Percentiles rank a stretch among this genome's conserved stretches.
Conservation (phyloP, 192 early-diverging fungal genomes). For the Backusella circina region DNA sequence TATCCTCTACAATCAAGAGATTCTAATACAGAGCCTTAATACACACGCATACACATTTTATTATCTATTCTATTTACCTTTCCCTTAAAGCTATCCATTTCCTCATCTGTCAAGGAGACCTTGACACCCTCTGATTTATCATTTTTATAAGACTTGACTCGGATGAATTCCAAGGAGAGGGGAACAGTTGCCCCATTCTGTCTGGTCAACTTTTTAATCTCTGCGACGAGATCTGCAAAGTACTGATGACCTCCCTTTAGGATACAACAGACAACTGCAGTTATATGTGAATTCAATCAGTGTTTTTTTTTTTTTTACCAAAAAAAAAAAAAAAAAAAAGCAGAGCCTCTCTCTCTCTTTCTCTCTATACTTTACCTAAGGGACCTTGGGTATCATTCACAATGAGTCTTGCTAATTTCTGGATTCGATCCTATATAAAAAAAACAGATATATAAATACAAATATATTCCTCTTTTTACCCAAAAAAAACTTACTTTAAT, state of each 20-base stretch:
- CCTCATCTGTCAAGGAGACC: conserved; percentile 82
- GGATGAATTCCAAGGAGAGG: conserved; percentile 84
- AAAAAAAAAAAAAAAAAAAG: conserved; percentile 11
- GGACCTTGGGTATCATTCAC: conserved; percentile 68
- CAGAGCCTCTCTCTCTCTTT: no score
- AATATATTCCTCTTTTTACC: neutral
- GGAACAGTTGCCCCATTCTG: conserved; percentile 64
- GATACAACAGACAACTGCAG: conserved; percentile 78
- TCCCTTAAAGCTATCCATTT: conserved; percentile 71
- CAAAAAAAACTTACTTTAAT: conserved; percentile 59
- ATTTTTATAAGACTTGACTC: conserved; percentile 85
- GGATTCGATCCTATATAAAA: conserved; percentile 69
- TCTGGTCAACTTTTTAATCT: conserved; percentile 67
- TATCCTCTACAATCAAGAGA: conserved; percentile 89
- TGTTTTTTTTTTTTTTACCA: no score
- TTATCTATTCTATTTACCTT: conserved; percentile 38
- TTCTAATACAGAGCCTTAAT: conserved; percentile 43
- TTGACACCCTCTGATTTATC: conserved; percentile 78
- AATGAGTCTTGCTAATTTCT: conserved; percentile 84
- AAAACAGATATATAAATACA: no score
- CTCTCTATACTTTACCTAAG: conserved; percentile 35
- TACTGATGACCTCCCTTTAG: conserved; percentile 85
- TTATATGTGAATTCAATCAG: no score
- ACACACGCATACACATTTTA: neutral
- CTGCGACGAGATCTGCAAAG: conserved; percentile 70